Base-by-base conservation (phyloP, 2,329 filamentous ascomycete genomes). In the Pseudogymnoascus sp. region DNA sequence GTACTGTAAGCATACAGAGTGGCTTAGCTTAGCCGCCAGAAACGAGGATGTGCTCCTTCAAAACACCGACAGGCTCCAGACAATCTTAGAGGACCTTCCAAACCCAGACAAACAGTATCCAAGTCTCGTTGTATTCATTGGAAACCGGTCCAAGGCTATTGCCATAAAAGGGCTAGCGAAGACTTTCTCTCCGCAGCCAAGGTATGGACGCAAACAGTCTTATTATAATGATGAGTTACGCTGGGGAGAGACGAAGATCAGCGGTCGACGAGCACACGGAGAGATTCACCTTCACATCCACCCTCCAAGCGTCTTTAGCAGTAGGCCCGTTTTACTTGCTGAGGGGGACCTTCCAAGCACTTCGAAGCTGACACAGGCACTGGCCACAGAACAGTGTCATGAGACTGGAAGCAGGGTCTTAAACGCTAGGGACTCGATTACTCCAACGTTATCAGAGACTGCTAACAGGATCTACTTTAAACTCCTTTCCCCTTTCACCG, bases 1-100 rank as follows among this genome's bases (percentile, higher is more conserved):
- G 21, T 67, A 67, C 42, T 67, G 62, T 40, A 67, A 67, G 37
- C 63, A 67, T 60, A 67, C 62, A 29, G 53, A 67, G 31, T 67
- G 63, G 63, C 63, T 67, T 42, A 42, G 62, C 33, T 65, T 67
- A 61, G 37, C 37, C n/a, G 44, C 33, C 6, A 64, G 60, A 24
- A 42, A 67, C 59, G 62, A 59, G 26, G 60, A 66, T 53, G 59
- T 66, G 29, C n/a, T 63, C 35, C 60, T 67, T 33, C 59, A 66
- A 37, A 65, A 56, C 21, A 66, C 66, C 24, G 63, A 67, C 50
- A 64, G 64, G 59, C 64, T 66, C 56, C 42, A 66, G 7, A 67
- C 62, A 6, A 61, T 67, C 56, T 35, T 67, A 11, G 59, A 67
- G 14, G 62, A 66, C 40, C 64, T 67, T 62, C 64, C 60, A 44